phyloP scores from a whole-genome alignment of 75 land plant species.

The Chamaecyparis obtusa region DNA sequence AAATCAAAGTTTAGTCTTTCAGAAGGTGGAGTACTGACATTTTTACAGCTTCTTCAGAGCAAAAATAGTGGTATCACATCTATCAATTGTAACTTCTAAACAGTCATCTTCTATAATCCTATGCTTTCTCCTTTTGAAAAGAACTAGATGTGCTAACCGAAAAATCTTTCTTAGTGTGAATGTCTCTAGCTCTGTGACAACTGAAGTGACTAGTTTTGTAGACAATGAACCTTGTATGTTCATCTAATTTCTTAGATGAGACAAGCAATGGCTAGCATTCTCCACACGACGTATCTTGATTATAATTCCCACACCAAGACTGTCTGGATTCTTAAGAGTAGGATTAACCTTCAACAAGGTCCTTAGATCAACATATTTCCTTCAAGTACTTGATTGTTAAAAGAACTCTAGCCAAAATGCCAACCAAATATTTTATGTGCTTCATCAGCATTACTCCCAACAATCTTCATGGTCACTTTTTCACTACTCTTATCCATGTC shows the following conservation, averaged over 20 bases:
- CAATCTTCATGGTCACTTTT: no score
- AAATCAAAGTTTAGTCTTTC: no score
- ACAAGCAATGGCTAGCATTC: slow-evolving; percentile 5
- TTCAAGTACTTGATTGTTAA: no score
- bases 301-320: slow-evolving; percentile 24
- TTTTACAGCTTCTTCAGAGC: slow-evolving; percentile 25
- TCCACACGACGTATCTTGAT: slow-evolving; percentile 20
- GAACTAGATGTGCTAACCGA: slow-evolving; percentile 13
- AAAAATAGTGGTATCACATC: slow-evolving; percentile 31
- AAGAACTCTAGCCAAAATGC: no score
- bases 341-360: slow-evolving; percentile 34
- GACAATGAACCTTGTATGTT: neutral
- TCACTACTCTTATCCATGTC: no score
- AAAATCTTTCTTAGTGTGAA: slow-evolving; percentile 23
- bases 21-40: no score
- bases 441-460: no score
- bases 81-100: slow-evolving; percentile 29
- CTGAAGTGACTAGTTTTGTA: neutral
- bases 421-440: no score
- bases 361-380: no score
- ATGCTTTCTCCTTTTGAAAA: slow-evolving; percentile 27
- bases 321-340: slow-evolving; percentile 32
- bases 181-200: slow-evolving; percentile 12
- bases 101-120: slow-evolving; percentile 33
- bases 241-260: neutral